A percentile compares a stretch with the other conserved stretches of the same genome.
These are phyloP conservation scores for Knufia fluminis DNA, from an alignment of 2,329 filamentous ascomycete genomes.

Conservation along the genomic window DNA sequence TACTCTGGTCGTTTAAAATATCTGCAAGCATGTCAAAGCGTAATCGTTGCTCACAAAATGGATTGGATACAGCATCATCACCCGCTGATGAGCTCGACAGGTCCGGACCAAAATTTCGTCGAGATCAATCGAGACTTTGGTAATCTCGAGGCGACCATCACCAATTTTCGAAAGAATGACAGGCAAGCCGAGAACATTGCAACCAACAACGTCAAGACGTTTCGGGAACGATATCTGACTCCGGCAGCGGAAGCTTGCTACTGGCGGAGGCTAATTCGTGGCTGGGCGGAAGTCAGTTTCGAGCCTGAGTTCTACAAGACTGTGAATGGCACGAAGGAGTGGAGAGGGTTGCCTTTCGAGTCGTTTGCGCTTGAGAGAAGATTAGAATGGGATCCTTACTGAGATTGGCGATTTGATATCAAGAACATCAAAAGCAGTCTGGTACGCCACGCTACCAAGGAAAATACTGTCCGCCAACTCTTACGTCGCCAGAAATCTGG, in stretches of 20 bases:
- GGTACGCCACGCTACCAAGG: too few relatives aligned
- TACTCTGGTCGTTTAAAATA: constrained; percentile 48
- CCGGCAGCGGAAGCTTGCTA: constrained; percentile 48
- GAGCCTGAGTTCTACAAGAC: constrained; percentile 30
- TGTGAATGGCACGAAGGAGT: constrained; percentile 25
- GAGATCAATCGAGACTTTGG: constrained; percentile 46
- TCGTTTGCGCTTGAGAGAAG: constrained; percentile 29
- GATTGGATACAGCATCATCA: constrained; percentile 43
- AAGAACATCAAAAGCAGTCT: too few relatives aligned
- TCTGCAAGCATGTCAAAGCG: constrained; percentile 42
- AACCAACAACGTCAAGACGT: constrained; percentile 38
- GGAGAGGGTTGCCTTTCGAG: constrained; percentile 33
- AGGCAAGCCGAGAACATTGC: constrained; percentile 42
- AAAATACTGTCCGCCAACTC: too few relatives aligned
- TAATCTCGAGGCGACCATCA: constrained; percentile 41
- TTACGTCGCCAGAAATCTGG: too few relatives aligned
- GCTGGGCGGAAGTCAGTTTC: constrained; percentile 33
- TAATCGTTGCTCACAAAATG: constrained; percentile 41
- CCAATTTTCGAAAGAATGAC: constrained; percentile 36
- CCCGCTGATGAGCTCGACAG: constrained; percentile 35
- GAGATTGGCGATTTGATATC: too few relatives aligned
- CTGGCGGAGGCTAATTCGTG: constrained; percentile 41
- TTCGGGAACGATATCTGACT: constrained; percentile 46
- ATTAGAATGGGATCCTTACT: constrained; percentile 21
- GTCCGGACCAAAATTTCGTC: constrained; percentile 42